Evolutionary conservation across 208 protist genomes (phyloP).

Genomic region (Leishmania amazonensis): DNA sequence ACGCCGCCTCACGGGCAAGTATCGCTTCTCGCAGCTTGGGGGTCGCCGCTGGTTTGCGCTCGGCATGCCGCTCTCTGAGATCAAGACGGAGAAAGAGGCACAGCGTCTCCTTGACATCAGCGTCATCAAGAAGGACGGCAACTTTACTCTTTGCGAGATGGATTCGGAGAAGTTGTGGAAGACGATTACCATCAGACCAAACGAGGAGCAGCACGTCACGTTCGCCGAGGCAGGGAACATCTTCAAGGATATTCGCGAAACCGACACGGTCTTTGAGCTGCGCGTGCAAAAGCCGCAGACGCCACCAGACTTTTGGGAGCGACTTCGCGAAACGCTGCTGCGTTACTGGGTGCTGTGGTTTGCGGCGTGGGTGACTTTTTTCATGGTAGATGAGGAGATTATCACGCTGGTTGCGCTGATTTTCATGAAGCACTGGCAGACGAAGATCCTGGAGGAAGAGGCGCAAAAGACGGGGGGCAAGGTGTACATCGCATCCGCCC

Average conservation of each 20-base stretch:
- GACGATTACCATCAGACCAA: conserved; percentile 57
- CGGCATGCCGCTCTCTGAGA: conserved; percentile 71
- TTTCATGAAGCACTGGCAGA: conserved; percentile 81
- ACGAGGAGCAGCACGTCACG: conserved; percentile 43
- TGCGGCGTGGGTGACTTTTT: conserved; percentile 86
- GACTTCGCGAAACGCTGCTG: conserved; percentile 74
- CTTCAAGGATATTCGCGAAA: conserved; percentile 16
- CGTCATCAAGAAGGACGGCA: conserved; percentile 70
- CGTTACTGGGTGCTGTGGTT: conserved; percentile 92
- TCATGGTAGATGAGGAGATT: conserved; percentile 92
- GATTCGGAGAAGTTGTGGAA: conserved; percentile 83
- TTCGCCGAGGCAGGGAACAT: conserved; percentile 65
- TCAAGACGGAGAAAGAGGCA: conserved; percentile 79
- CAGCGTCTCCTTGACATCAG: conserved; percentile 70
- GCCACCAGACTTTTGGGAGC: conserved; percentile 78
- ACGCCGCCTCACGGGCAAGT: conserved; percentile 74
- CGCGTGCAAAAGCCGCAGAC: conserved; percentile 75
- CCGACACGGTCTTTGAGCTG: conserved; percentile 53
- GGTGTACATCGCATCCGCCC: conserved; percentile 83
- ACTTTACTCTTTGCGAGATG: conserved; percentile 48
- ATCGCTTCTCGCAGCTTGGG: conserved; percentile 71
- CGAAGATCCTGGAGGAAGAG: conserved; percentile 80
- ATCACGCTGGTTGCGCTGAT: conserved; percentile 86
- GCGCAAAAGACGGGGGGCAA: conserved; percentile 81
- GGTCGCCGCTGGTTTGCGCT: conserved; percentile 83